Evolutionary conservation across 2,329 filamentous ascomycete species (phyloP), one percentile per base, ranked within the genome.

Genomic region (Neofusicoccum umdonicola): DNA sequence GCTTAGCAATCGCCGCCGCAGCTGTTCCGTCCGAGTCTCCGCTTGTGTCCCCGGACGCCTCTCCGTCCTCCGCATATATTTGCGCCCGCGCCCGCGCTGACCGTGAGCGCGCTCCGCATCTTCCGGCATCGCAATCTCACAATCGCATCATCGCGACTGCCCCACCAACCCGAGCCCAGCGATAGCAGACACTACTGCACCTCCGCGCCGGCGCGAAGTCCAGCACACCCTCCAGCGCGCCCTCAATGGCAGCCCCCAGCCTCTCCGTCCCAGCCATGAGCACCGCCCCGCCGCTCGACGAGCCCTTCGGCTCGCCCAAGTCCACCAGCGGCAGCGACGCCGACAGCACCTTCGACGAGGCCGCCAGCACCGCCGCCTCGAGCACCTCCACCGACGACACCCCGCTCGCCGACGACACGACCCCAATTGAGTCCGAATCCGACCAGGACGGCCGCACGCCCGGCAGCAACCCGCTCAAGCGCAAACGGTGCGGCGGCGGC

Each of bases 401-500:
- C 19, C 19, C 47, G 3, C n/a, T 5, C 8, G 22, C 3, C 47
- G 51, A 37, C 35, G 45, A 39, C 13, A 12, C 56, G 12, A 41
- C 37, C 5, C 35, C 58, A 17, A 22, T n/a, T 4, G 47, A 31
- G 11, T 13, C 45, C n/a, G 44, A 17, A 6, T 62, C 58, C 34
- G 41, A 60, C 31, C 31, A 13, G 5, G 56, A 47, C 27, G n/a
- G 11, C n/a, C 35, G 7, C 13, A 17, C 42, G 17, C 7, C n/a
- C n/a, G 11, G 6, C 22, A 39, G 13, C 47, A 52, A 13, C 27
- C 7, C 50, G 11, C 64, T 65, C 48, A 78, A 77, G 69, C 69
- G 75, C 44, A 77, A 74, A 56, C 74, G 73, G 65, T 68, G 67
- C 34, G 67, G 67, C 22, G 22, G 22, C 22, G 22, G 22, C 22